A percentile compares a stretch with the other conserved stretches of the same genome.
Evolutionary conservation across 2,329 filamentous ascomycete species (phyloP).

Genomic region (Penicillium occitanis): DNA sequence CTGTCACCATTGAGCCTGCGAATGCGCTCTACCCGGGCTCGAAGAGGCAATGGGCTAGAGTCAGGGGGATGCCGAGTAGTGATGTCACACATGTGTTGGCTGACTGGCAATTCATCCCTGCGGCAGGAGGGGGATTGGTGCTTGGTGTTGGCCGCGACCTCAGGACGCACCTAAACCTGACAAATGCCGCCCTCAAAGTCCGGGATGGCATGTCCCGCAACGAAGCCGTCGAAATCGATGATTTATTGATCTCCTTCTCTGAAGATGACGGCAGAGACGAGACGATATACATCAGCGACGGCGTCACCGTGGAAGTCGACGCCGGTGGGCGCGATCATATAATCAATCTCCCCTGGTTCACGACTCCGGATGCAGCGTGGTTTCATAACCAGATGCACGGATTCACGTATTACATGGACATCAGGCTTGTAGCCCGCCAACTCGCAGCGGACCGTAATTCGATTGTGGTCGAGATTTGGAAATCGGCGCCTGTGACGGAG

Average conservation of each 20-base stretch:
- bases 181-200: conserved; percentile 7
- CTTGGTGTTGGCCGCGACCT: conserved; percentile 13
- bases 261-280: not conserved
- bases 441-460: not conserved
- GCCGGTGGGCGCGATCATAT: conserved; percentile 10
- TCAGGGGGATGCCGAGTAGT: not conserved
- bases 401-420: not conserved
- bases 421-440: conserved; percentile 6
- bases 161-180: conserved; percentile 3
- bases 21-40: not conserved
- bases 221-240: not conserved
- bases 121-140: not conserved
- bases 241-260: not conserved
- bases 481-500: conserved; percentile 8
- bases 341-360: conserved; percentile 21
- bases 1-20: not conserved
- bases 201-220: not conserved
- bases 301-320: not conserved
- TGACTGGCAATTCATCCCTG: conserved; percentile 8
- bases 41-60: not conserved
- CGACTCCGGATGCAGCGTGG: conserved; percentile 5
- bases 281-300: conserved; percentile 11
- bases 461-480: conserved; percentile 17
- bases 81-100: conserved; percentile 4
- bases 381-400: conserved; percentile 20